Evolutionary conservation across 257 asterid species (phyloP), one percentile per base, ranked within the genome.

Genomic region (Scutellaria minor): DNA sequence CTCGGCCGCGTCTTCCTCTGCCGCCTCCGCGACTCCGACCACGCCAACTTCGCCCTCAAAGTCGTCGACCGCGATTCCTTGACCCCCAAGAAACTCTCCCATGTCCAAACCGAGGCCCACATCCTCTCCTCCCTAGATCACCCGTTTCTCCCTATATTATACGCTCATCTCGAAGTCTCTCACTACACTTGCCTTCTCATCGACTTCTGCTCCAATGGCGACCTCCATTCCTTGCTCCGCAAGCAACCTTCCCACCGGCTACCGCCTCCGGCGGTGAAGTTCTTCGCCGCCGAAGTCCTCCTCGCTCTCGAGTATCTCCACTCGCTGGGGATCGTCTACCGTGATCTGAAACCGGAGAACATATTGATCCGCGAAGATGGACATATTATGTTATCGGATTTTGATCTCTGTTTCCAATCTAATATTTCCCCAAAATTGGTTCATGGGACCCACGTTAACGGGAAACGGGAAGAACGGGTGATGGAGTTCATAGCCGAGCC

Each of bases 1-100:
- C 93, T 93, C 56, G 97, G 98, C 56, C 91, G 98, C 0, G 97
- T 93, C 59, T 93, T 93, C 82, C 92, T 79, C 13, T 90, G 97
- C 72, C 93, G 96, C 15, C 80, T 93, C 39, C 85, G 90, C 2
- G 98, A 93, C 73, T 79, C 83, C 59, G 96, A 93, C 9, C 89
- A 83, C 77, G 96, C 97, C 2, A 83, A 79, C 55, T 93, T 93
- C 65, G 98, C 98, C 3, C 88, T 93, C 14, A 93, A 93, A 47
- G 98, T 93, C 4, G 96, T 93, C 48, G 98, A 93, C 60, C 89
- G 88, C 0, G 92, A 93, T 6, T 55, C 88, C 12, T 70, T 93
- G 24, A 83, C 87, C 0, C 24, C 88, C 1, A 89, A 86, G 77
- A 93, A 93, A 62, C 82, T 89, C 0, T 79, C 94, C 0, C 94